Base-by-base conservation (phyloP, 306 rosid genomes). In the Luffa aegyptiaca region DNA sequence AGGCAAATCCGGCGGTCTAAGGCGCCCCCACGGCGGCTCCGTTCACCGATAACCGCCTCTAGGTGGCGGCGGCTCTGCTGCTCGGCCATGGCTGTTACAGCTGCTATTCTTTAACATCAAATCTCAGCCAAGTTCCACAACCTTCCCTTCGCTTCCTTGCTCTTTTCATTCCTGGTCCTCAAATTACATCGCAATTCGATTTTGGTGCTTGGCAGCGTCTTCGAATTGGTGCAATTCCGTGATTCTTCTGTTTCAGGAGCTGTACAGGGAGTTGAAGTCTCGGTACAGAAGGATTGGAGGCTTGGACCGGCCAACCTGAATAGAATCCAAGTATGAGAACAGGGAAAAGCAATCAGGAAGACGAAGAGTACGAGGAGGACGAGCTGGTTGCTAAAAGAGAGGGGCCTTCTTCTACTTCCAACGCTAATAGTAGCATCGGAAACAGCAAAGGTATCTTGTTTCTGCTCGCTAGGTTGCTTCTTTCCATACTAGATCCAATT, bases 321-420 rank as follows among this genome's bases (percentile, higher is more conserved):
- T 4, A 58, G 14, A 26, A 35, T 39, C 76, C 53, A 74, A 87
- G 62, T 75, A 96, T 96, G 99, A 93, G 93, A 87, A 85, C 91
- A 20, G 93, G 89, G 69, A 96, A 96, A 78, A 87, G 88, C 79
- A 89, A 78, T 48, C 93, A 83, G 53, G 97, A 93, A 69, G 99
- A 96, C 56, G 97, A 93, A 7, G 99, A 91, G 83, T 96, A 88
- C 86, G 99, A 96, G 36, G 96, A 93, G 0, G 99, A 90, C 9
- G 99, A 89, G 13, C 86, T 89, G 76, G 89, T 80, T 71, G 83
- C 91, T 13, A 90, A 84, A 73, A 91, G 86, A 80, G 96, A 93
- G 35, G 97, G 90, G 4, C 83, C 92, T 83, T 91, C 99, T 66
- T 96, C 96, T 80, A 83, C 85, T 52, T 81, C 83, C 37, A 86